These are phyloP conservation scores for Podaxis pistillaris DNA, from an alignment of 768 basidiomycete species.

Conservation along the genomic window DNA sequence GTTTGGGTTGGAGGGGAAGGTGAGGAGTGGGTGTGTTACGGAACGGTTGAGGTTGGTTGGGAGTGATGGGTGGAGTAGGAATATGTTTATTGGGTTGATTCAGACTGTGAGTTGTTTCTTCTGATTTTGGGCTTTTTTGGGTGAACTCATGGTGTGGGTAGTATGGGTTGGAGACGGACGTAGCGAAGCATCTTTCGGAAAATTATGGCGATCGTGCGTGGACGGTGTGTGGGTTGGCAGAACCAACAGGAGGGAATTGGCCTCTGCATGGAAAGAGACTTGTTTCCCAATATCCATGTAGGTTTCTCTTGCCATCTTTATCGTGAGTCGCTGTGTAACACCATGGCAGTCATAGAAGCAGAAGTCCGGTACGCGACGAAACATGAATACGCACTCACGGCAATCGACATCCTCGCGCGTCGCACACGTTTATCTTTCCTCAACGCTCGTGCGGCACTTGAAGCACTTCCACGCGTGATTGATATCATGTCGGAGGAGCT, in stretches of 20 bases:
- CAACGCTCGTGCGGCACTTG: constrained; percentile 81
- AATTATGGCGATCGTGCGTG: constrained; percentile 97
- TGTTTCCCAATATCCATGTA: constrained; percentile 73
- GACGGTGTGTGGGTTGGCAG: constrained; percentile 83
- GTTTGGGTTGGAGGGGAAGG: constrained; percentile 60
- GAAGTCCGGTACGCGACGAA: constrained; percentile 88
- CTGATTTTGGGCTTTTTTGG: too few species aligned
- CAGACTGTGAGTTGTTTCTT: constrained; percentile 64
- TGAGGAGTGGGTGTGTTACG: constrained; percentile 69
- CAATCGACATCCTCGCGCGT: constrained; percentile 89
- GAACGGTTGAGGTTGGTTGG: constrained; percentile 82
- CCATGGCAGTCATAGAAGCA: constrained; percentile 73
- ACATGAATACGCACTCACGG: constrained; percentile 91
- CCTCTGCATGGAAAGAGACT: constrained; percentile 84
- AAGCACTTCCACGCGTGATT: constrained; percentile 82
- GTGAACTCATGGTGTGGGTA: constrained; percentile 24
- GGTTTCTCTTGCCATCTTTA: constrained; percentile 21
- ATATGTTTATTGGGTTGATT: constrained; percentile 96
- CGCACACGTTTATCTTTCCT: constrained; percentile 92
- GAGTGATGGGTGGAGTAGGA: constrained; percentile 90
- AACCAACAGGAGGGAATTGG: constrained; percentile 76
- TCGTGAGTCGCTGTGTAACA: neutral
- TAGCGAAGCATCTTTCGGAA: constrained; percentile 90
- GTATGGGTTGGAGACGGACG: constrained; percentile 90
- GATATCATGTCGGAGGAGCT: constrained; percentile 90